Evolutionary conservation across 2,329 filamentous ascomycete species (phyloP).

Genomic region (Tolypocladium ovalisporum): DNA sequence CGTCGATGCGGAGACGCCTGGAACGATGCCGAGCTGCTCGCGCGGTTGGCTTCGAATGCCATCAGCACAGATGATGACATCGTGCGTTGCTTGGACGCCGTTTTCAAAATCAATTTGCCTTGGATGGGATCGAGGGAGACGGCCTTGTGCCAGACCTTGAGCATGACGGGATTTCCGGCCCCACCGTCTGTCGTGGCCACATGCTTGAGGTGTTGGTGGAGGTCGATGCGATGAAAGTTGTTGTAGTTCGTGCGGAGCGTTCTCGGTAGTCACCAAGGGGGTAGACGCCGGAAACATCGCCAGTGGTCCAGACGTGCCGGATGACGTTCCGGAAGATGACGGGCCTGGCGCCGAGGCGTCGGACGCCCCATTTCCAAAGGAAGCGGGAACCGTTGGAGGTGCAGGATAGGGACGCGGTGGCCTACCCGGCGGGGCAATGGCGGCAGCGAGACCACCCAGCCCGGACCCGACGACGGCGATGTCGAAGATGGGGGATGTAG

Average conservation of each 20-base stretch:
- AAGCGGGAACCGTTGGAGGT: conserved; percentile 55
- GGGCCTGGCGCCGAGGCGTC: conserved; percentile 45
- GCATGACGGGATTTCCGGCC: conserved; percentile 35
- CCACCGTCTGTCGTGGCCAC: conserved; percentile 37
- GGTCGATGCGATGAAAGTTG: conserved; percentile 54
- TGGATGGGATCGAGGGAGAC: conserved; percentile 36
- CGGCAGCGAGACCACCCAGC: conserved; percentile 26
- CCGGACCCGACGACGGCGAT: conserved; percentile 27
- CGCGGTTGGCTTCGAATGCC: conserved; percentile 51
- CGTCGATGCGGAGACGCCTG: conserved; percentile 39
- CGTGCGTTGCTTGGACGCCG: conserved; percentile 33
- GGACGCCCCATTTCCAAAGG: conserved; percentile 51
- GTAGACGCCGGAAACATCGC: conserved; percentile 46
- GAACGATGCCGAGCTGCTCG: conserved; percentile 40
- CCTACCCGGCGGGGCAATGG: conserved; percentile 27
- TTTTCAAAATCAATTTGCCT: conserved; percentile 40
- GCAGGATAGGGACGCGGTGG: conserved; percentile 43
- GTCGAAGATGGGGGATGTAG: conserved; percentile 13
- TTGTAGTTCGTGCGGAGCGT: conserved; percentile 49
- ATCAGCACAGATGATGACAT: conserved; percentile 48
- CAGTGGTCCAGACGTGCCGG: conserved; percentile 53
- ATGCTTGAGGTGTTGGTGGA: conserved; percentile 51
- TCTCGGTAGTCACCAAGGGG: conserved; percentile 49
- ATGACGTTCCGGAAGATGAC: conserved; percentile 51
- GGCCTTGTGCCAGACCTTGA: conserved; percentile 42